Percentiles rank a stretch among this genome's conserved stretches.
These are phyloP conservation scores for Silene coronaria DNA, from an alignment of 179 eudicot genomes.

Conservation along the genomic window DNA sequence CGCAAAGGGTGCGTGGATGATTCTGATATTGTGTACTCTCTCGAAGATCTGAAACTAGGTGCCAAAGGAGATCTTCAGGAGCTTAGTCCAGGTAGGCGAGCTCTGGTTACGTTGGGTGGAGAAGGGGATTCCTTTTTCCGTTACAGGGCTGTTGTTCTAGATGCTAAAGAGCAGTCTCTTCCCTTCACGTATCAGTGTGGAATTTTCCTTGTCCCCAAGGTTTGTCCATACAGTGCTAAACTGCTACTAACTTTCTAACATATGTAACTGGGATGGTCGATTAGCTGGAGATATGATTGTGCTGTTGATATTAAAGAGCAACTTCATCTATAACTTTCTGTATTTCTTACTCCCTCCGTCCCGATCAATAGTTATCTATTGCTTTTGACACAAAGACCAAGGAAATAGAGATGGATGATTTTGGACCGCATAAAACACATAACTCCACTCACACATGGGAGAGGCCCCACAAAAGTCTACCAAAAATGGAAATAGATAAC, in stretches of 20 bases:
- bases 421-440: no score
- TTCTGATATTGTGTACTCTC: constrained; percentile 53
- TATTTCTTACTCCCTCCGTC: no score
- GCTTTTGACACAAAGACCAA: no score
- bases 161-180: constrained; percentile 51
- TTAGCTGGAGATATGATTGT: constrained; percentile 2
- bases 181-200: constrained; percentile 66
- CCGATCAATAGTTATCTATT: no score
- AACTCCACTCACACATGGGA: no score
- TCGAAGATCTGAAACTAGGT: constrained; percentile 77
- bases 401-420: no score
- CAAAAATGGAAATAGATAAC: no score
- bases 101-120: constrained; percentile 65
- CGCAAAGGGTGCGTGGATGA: constrained; percentile 50
- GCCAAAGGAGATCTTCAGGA: constrained; percentile 60
- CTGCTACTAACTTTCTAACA: neutral
- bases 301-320: neutral
- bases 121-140: constrained; percentile 54
- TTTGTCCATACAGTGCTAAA: constrained; percentile 24
- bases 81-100: constrained; percentile 64
- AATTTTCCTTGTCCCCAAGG: constrained; percentile 84
- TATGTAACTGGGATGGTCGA: neutral
- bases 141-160: constrained; percentile 78
- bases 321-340: constrained; percentile 3
- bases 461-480: no score